Conservation (phyloP, 2,329 filamentous ascomycete genomes). For the Zasmidium citrigriseum region DNA sequence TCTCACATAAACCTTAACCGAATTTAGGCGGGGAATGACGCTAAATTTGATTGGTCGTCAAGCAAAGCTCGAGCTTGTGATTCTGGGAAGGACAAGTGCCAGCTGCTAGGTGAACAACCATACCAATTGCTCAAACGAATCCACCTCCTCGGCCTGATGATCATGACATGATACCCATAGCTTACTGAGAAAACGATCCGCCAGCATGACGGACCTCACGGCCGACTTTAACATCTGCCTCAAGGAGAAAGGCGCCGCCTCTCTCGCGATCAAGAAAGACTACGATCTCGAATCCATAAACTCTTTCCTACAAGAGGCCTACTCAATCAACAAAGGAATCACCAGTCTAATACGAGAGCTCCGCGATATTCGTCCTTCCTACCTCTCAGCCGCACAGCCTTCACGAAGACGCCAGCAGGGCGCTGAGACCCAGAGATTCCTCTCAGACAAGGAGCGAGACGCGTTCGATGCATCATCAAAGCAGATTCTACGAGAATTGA, state of each 20-base stretch:
- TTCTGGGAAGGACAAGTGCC: background rate
- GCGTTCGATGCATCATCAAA: conserved; percentile 87
- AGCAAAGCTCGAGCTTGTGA: background rate
- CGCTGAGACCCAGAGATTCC: conserved; percentile 44
- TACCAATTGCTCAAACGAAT: background rate
- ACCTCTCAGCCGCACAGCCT: conserved; percentile 78
- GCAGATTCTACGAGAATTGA: conserved; percentile 79
- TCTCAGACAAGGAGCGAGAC: conserved; percentile 82
- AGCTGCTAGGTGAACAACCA: background rate
- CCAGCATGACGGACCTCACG: conserved; percentile 60
- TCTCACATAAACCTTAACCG: background rate
- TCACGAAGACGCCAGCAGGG: conserved; percentile 46
- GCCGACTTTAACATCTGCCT: conserved; percentile 69
- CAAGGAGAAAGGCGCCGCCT: conserved; percentile 55
- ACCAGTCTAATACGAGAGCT: conserved; percentile 77
- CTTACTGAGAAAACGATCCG: background rate
- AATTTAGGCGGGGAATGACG: background rate
- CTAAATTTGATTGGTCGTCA: background rate
- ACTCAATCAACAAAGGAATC: conserved; percentile 88
- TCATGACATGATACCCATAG: too few relatives aligned
- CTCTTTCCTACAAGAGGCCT: conserved; percentile 90
- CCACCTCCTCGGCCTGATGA: too few relatives aligned
- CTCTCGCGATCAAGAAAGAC: conserved; percentile 48
- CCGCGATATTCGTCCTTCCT: conserved; percentile 79
- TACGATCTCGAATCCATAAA: conserved; percentile 59